Percentiles rank a stretch among this genome's conserved stretches.
These are phyloP conservation scores for Lachnum nothofagi DNA, from an alignment of 2,329 filamentous ascomycete species.

Conservation along the genomic window DNA sequence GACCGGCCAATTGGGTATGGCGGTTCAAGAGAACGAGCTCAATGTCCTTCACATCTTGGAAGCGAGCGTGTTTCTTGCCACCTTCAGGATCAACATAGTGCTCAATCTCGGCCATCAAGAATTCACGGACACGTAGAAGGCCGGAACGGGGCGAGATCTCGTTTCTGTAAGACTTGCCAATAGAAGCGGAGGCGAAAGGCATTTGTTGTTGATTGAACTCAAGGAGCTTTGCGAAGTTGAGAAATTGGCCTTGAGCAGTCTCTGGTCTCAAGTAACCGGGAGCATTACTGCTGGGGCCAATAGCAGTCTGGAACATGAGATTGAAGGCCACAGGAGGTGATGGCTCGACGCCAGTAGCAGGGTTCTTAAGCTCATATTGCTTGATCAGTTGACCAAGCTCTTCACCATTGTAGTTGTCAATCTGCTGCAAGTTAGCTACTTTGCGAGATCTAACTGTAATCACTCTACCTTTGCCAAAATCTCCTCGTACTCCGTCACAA, in stretches of 20 bases:
- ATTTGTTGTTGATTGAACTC: slow-evolving; percentile 94
- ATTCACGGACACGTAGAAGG: slow-evolving; percentile 89
- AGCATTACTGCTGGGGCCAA: slow-evolving; percentile 84
- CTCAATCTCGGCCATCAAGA: slow-evolving; percentile 98
- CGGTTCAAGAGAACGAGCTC: slow-evolving; percentile 81
- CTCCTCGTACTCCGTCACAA: slow-evolving; percentile 87
- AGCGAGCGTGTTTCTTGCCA: slow-evolving; percentile 90
- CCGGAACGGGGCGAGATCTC: slow-evolving; percentile 93
- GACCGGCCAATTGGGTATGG: slow-evolving; percentile 78
- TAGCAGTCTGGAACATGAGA: slow-evolving; percentile 96
- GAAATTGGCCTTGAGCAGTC: slow-evolving; percentile 94
- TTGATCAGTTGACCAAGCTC: slow-evolving; percentile 83
- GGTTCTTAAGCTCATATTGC: slow-evolving; percentile 89
- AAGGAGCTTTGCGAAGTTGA: slow-evolving; percentile 93
- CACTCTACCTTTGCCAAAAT: slow-evolving; percentile 62
- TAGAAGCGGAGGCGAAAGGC: slow-evolving; percentile 94
- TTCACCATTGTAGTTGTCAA: slow-evolving; percentile 89
- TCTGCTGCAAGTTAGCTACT: slow-evolving; percentile 40
- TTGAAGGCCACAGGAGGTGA: slow-evolving; percentile 87
- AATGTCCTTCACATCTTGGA: slow-evolving; percentile 76
- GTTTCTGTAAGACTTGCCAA: slow-evolving; percentile 97
- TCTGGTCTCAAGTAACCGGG: slow-evolving; percentile 86
- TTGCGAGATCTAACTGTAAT: neutral
- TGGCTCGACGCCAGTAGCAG: slow-evolving; percentile 70
- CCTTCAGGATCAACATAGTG: slow-evolving; percentile 93